A percentile compares a stretch with the other conserved stretches of the same genome.
Evolutionary conservation across 495 filamentous ascomycete species (phyloP).

Genomic region (Penicillium daleae): DNA sequence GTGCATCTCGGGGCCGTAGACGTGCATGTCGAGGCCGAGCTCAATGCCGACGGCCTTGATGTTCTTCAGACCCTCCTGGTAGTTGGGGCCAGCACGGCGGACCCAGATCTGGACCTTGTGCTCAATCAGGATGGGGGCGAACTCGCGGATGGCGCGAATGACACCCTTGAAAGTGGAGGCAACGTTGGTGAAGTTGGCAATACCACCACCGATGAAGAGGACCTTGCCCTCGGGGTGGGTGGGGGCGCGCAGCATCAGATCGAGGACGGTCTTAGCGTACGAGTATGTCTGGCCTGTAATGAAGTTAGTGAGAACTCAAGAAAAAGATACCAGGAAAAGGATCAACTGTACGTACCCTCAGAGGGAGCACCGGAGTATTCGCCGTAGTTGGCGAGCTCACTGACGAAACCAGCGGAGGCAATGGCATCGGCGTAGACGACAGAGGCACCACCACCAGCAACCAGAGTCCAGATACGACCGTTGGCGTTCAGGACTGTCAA

Average conservation of each 20-base stretch:
- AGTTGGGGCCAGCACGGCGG: slow-evolving; percentile 97
- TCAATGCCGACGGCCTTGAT: slow-evolving; percentile 96
- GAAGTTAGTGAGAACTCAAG: background rate
- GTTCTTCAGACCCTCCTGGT: slow-evolving; percentile 99
- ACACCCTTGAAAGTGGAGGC: slow-evolving; percentile 99
- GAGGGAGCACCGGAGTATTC: slow-evolving; percentile 99
- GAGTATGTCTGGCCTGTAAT: slow-evolving; percentile 77
- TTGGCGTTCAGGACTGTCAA: slow-evolving; percentile 90
- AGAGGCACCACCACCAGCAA: slow-evolving; percentile 98
- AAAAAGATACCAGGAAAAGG: background rate
- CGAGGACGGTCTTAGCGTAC: slow-evolving; percentile 94
- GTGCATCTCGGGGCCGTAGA: slow-evolving; percentile 97
- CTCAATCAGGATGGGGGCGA: slow-evolving; percentile 81
- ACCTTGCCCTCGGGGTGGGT: slow-evolving; percentile 89
- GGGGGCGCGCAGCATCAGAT: slow-evolving; percentile 96
- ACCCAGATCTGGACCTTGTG: slow-evolving; percentile 99
- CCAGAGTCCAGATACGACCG: slow-evolving; percentile 96
- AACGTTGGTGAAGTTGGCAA: slow-evolving; percentile 99
- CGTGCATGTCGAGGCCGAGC: slow-evolving; percentile 90
- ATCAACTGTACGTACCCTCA: slow-evolving; percentile 59
- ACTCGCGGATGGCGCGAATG: slow-evolving; percentile 94
- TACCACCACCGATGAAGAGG: slow-evolving; percentile 98
- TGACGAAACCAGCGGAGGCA: slow-evolving; percentile 91
- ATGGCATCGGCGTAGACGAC: slow-evolving; percentile 99
- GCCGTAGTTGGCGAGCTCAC: slow-evolving; percentile 98